phyloP scores from a whole-genome alignment of 2,329 filamentous ascomycete genomes.

The Aspergillus sp. region DNA sequence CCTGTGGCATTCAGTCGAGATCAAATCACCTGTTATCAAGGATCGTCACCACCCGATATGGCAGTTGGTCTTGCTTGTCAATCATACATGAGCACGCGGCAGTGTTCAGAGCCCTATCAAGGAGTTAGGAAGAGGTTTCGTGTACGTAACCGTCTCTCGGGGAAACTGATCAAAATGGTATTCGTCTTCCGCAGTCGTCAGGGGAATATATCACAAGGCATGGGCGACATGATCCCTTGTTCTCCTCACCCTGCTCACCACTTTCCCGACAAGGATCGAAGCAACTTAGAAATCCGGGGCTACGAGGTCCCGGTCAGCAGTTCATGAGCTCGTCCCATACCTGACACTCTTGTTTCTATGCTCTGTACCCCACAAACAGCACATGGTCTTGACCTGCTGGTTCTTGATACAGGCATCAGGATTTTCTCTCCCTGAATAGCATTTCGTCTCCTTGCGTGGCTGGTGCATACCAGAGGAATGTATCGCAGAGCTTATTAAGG shows the following conservation, averaged over 20 bases:
- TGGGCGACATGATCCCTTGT: background rate
- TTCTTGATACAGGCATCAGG: background rate
- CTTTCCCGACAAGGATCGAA: background rate
- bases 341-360: background rate
- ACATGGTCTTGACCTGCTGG: background rate
- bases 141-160: background rate
- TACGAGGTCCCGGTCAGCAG: background rate
- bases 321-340: slow-evolving; percentile 1
- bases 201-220: background rate
- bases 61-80: background rate
- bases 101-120: background rate
- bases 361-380: background rate
- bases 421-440: background rate
- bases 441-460: slow-evolving; percentile 18
- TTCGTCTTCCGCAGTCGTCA: background rate
- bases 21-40: background rate
- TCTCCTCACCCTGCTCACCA: background rate
- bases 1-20: background rate
- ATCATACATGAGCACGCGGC: background rate
- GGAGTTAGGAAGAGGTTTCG: background rate
- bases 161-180: background rate
- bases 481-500: slow-evolving; percentile 18
- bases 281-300: background rate
- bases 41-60: background rate
- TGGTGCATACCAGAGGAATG: slow-evolving; percentile 20